Percentiles rank a stretch among this genome's conserved stretches.
Conservation (phyloP, 495 filamentous ascomycete species). For the Penicillium mononematosum region DNA sequence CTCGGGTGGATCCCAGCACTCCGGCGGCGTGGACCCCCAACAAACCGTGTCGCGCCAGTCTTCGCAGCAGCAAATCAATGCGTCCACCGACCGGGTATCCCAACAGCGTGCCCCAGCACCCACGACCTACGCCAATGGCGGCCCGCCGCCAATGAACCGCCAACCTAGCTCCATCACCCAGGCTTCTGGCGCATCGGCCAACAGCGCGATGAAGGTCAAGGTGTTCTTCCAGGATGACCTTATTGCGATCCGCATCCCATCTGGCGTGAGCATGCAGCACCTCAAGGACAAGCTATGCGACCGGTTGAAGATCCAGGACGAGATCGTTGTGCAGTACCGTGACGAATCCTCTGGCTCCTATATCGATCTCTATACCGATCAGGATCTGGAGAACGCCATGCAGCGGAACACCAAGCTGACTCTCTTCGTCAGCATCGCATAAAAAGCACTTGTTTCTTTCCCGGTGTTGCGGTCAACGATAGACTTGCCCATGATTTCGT, state of each 20-base stretch:
- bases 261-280: conserved; percentile 71
- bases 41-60: conserved; percentile 70
- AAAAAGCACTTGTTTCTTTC: conserved; percentile 18
- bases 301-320: conserved; percentile 70
- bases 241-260: conserved; percentile 85
- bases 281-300: conserved; percentile 80
- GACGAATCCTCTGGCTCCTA: conserved; percentile 78
- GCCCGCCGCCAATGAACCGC: conserved; percentile 60
- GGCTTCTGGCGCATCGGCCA: conserved; percentile 54
- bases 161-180: conserved; percentile 74
- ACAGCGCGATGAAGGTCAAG: conserved; percentile 80
- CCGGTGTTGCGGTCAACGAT: conserved; percentile 16
- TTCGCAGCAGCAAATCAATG: conserved; percentile 68
- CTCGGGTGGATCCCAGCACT: conserved; percentile 69
- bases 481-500: conserved; percentile 22
- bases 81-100: conserved; percentile 56
- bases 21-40: conserved; percentile 54
- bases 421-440: conserved; percentile 66
- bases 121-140: conserved; percentile 39
- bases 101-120: conserved; percentile 58
- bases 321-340: conserved; percentile 76
- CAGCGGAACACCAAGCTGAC: conserved; percentile 83
- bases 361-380: conserved; percentile 70
- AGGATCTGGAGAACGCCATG: conserved; percentile 77
- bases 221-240: conserved; percentile 87